These are phyloP conservation scores for Ceratocystis huliohia DNA, from an alignment of 2,329 filamentous ascomycete species.

Conservation along the genomic window DNA sequence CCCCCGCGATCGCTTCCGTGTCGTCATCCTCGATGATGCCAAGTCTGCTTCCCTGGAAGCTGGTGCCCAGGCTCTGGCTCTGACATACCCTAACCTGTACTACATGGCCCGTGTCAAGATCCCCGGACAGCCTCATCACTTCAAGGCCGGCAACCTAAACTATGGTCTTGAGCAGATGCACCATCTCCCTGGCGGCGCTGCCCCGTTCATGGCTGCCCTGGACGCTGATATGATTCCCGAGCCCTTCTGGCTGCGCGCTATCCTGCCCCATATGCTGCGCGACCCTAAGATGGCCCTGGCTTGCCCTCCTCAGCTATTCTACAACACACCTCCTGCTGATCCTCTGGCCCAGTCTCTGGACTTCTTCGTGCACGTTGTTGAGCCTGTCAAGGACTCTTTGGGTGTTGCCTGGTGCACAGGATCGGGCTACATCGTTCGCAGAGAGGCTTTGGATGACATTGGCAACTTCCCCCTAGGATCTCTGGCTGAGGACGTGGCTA, in stretches of 20 bases:
- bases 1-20: conserved; percentile 39
- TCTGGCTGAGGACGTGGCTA: conserved; percentile 48
- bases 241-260: conserved; percentile 44
- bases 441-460: conserved; percentile 47
- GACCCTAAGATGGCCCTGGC: conserved; percentile 45
- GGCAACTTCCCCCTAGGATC: conserved; percentile 49
- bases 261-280: conserved; percentile 46
- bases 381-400: conserved; percentile 39
- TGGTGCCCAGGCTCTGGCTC: conserved; percentile 30
- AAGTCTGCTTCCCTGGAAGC: conserved; percentile 33
- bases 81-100: conserved; percentile 36
- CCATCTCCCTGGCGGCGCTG: conserved; percentile 41
- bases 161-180: conserved; percentile 41
- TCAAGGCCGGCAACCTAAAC: conserved; percentile 54
- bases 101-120: conserved; percentile 41
- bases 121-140: conserved; percentile 40
- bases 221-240: conserved; percentile 59
- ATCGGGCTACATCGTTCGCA: conserved; percentile 47
- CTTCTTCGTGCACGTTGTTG: conserved; percentile 43
- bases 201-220: conserved; percentile 47
- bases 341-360: conserved; percentile 46
- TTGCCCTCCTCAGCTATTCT: conserved; percentile 51
- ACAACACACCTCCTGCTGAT: conserved; percentile 47
- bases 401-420: conserved; percentile 52
- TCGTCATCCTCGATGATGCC: conserved; percentile 45